Conservation (phyloP, 1,284 basidiomycete species). For the Ganoderma multipileum region DNA sequence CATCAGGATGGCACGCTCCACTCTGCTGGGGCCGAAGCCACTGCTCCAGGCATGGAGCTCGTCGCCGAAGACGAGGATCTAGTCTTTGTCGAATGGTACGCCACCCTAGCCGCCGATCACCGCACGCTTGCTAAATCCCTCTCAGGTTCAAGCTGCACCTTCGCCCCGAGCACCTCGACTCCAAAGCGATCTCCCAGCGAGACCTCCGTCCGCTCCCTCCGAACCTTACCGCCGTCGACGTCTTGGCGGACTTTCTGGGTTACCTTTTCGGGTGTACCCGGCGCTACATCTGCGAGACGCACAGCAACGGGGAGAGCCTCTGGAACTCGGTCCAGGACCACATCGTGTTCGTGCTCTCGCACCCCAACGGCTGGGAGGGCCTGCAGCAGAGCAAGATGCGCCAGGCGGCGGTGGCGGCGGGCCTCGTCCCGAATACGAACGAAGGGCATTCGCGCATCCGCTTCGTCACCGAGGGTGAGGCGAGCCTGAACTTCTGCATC, state of each 20-base stretch:
- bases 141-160: constrained; percentile 67
- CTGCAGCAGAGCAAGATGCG: constrained; percentile 49
- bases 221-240: constrained; percentile 52
- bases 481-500: constrained; percentile 55
- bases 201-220: constrained; percentile 52
- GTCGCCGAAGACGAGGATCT: constrained; percentile 54
- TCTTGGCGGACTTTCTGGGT: constrained; percentile 59
- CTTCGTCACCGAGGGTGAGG: constrained; percentile 59
- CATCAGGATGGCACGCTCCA: constrained; percentile 49
- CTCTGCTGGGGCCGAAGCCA: constrained; percentile 61
- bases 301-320: constrained; percentile 48
- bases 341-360: constrained; percentile 46
- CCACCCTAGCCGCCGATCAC: not conserved
- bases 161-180: constrained; percentile 45
- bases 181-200: constrained; percentile 32
- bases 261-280: constrained; percentile 55
- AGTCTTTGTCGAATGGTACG: constrained; percentile 59
- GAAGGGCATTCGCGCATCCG: constrained; percentile 45
- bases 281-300: constrained; percentile 56
- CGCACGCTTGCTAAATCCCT: not conserved
- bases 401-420: constrained; percentile 42
- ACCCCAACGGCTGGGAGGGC: constrained; percentile 56
- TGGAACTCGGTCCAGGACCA: constrained; percentile 44
- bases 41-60: constrained; percentile 48
- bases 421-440: constrained; percentile 38